Evolutionary conservation across 345 rosid genomes (phyloP).

Genomic region (Populus pruinosa): DNA sequence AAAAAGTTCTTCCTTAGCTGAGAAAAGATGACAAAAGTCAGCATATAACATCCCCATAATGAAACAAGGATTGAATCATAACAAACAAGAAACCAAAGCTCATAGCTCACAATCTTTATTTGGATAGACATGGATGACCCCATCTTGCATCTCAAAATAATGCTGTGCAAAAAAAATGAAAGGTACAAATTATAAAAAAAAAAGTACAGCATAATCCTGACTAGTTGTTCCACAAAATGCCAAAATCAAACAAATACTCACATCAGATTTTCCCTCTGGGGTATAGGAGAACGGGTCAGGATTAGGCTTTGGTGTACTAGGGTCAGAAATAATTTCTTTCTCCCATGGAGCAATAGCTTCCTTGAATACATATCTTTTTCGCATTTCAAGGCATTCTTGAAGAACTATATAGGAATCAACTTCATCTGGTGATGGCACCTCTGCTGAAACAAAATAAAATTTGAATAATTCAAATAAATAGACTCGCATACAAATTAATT

Average conservation of each 20-base stretch:
- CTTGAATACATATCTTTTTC: slow-evolving; percentile 72
- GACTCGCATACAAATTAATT: not conserved
- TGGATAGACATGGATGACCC: slow-evolving; percentile 86
- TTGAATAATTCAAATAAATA: not conserved
- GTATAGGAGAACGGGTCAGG: slow-evolving; percentile 73
- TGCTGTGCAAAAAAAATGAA: slow-evolving; percentile 53
- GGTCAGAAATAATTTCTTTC: slow-evolving; percentile 89
- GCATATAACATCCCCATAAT: not conserved
- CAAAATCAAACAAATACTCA: slow-evolving; percentile 27
- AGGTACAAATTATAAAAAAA: slow-evolving; percentile 13
- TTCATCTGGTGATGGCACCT: slow-evolving; percentile 84
- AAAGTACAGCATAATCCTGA: not conserved
- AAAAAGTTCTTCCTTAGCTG: slow-evolving; percentile 80
- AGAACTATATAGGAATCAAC: slow-evolving; percentile 66
- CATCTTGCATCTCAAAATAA: slow-evolving; percentile 89
- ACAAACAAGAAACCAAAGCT: slow-evolving; percentile 10
- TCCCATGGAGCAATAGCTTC: slow-evolving; percentile 97
- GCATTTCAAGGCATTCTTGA: slow-evolving; percentile 92
- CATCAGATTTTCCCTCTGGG: slow-evolving; percentile 78
- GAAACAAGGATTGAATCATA: not conserved
- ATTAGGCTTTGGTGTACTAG: slow-evolving; percentile 96
- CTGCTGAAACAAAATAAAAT: slow-evolving; percentile 28
- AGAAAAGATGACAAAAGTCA: not conserved
- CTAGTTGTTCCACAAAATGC: not conserved
- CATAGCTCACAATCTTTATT: slow-evolving; percentile 65